phyloP scores from a whole-genome alignment of 2,329 filamentous ascomycete genomes.

The Zopfia rhizophila region DNA sequence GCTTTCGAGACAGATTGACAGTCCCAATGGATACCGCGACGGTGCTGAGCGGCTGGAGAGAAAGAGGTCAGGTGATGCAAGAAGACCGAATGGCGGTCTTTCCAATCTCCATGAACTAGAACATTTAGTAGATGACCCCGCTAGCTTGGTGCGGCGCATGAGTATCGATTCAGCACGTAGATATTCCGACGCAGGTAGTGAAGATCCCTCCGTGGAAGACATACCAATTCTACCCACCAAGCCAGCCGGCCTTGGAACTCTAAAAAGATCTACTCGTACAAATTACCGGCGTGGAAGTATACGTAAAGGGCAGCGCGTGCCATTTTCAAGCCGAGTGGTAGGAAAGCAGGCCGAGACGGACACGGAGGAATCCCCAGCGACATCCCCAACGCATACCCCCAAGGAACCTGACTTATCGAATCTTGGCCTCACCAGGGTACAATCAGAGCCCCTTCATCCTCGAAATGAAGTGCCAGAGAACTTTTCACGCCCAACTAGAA shows the following conservation, averaged over 20 bases:
- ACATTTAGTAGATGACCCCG: constrained; percentile 82
- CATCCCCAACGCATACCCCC: constrained; percentile 59
- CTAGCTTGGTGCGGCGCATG: constrained; percentile 75
- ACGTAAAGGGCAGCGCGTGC: constrained; percentile 78
- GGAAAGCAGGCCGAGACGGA: constrained; percentile 72
- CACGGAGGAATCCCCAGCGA: constrained; percentile 61
- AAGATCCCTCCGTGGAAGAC: constrained; percentile 68
- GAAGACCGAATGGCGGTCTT: constrained; percentile 56
- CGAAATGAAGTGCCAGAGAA: constrained; percentile 56
- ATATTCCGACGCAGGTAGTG: constrained; percentile 52
- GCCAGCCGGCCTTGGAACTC: constrained; percentile 76
- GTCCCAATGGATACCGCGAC: constrained; percentile 79
- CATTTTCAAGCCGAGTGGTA: constrained; percentile 77
- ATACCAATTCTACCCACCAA: constrained; percentile 85
- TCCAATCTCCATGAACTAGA: constrained; percentile 75
- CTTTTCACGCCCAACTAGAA: constrained; percentile 67
- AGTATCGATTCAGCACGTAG: constrained; percentile 63
- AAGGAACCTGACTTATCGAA: constrained; percentile 47
- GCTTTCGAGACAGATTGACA: constrained; percentile 91
- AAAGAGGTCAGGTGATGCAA: constrained; percentile 70
- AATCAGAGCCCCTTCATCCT: constrained; percentile 72
- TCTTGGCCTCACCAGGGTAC: constrained; percentile 68
- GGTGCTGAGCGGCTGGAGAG: constrained; percentile 82
- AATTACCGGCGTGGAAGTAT: constrained; percentile 91
- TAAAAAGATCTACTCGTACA: constrained; percentile 90